Evolutionary conservation across 306 rosid species (phyloP).

Genomic region (Vicia sativa): DNA sequence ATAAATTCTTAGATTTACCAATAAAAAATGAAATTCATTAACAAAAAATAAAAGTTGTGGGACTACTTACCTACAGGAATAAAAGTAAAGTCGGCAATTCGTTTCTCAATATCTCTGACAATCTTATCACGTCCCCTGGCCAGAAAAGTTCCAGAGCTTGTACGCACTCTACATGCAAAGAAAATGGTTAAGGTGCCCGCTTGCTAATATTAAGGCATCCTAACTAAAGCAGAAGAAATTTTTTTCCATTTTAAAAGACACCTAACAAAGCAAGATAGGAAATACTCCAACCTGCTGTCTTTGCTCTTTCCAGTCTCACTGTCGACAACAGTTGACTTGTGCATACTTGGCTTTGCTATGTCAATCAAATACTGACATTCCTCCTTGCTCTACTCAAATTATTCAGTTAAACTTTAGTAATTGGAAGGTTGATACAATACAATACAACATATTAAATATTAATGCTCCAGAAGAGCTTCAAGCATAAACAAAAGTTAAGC

Average conservation of each 20-base stretch:
- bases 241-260: constrained; percentile 31
- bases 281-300: constrained; percentile 84
- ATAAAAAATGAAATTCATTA: no score
- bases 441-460: constrained; percentile 27
- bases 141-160: constrained; percentile 96
- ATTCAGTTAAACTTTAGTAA: constrained; percentile 43
- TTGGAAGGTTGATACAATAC: constrained; percentile 25
- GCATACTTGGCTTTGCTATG: constrained; percentile 84
- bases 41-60: constrained; percentile 29
- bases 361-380: constrained; percentile 83
- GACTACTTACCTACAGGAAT: constrained; percentile 74
- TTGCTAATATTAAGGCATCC: background rate
- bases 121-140: constrained; percentile 85
- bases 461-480: constrained; percentile 24
- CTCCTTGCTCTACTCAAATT: constrained; percentile 69
- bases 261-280: constrained; percentile 12
- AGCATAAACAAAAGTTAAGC: constrained; percentile 11
- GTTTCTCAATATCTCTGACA: constrained; percentile 80
- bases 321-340: constrained; percentile 86
- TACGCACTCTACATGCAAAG: constrained; percentile 69
- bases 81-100: constrained; percentile 84
- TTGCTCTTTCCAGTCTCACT: constrained; percentile 90
- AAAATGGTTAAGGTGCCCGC: background rate
- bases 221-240: constrained; percentile 11
- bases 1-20: constrained; percentile 6